Evolutionary conservation across 2,329 filamentous ascomycete genomes (phyloP).

Genomic region (Septoria linicola): DNA sequence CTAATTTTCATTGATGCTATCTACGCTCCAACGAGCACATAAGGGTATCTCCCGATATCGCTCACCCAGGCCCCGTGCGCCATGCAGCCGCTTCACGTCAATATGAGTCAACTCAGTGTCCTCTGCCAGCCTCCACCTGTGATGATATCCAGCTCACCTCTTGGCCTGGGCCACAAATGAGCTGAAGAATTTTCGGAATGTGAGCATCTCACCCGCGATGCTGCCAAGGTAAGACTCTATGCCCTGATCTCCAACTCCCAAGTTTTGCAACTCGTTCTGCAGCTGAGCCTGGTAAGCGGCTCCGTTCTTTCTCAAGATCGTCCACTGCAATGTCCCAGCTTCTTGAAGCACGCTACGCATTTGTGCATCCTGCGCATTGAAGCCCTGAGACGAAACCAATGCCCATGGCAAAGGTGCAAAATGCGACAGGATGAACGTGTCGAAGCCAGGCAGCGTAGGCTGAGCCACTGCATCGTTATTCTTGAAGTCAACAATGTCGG

Average conservation of each 20-base stretch:
- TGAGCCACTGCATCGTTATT: slow-evolving; percentile 51
- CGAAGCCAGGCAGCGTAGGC: slow-evolving; percentile 74
- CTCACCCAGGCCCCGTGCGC: not conserved
- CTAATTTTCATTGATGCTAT: not conserved
- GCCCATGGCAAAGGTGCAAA: slow-evolving; percentile 92
- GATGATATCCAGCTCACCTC: slow-evolving; percentile 10
- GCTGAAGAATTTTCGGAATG: slow-evolving; percentile 49
- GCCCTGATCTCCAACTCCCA: slow-evolving; percentile 64
- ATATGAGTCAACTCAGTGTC: not conserved
- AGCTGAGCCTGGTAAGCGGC: slow-evolving; percentile 72
- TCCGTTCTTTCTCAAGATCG: slow-evolving; percentile 87
- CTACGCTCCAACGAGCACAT: slow-evolving; percentile 6
- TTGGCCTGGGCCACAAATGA: slow-evolving; percentile 43
- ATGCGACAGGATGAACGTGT: slow-evolving; percentile 81
- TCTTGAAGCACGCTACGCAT: slow-evolving; percentile 84
- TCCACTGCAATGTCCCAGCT: slow-evolving; percentile 82
- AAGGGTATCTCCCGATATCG: slow-evolving; percentile 11
- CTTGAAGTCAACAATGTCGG: slow-evolving; percentile 55
- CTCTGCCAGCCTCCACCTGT: no score
- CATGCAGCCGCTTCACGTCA: slow-evolving; percentile 4
- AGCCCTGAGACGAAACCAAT: slow-evolving; percentile 73
- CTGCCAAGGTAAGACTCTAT: slow-evolving; percentile 65
- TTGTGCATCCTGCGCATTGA: slow-evolving; percentile 84
- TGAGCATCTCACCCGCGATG: slow-evolving; percentile 47
- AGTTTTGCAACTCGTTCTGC: slow-evolving; percentile 61